A percentile compares a stretch with the other conserved stretches of the same genome.
These are phyloP conservation scores for Quercus bicolor DNA, from an alignment of 306 rosid species.

Conservation along the genomic window DNA sequence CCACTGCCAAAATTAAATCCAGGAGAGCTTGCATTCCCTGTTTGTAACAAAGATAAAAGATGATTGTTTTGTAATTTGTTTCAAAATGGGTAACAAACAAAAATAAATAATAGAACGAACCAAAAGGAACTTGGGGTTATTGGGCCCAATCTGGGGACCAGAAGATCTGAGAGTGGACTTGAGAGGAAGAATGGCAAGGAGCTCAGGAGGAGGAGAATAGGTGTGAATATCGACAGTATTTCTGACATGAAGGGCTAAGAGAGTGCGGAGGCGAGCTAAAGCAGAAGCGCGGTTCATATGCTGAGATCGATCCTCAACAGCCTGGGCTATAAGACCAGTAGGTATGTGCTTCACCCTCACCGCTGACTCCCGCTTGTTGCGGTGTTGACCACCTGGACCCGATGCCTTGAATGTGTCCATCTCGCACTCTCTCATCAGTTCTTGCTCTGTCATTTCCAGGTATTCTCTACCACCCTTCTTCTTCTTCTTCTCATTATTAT, in stretches of 20 bases:
- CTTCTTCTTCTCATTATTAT: not conserved
- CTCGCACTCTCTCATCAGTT: conserved; percentile 73
- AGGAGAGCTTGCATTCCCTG: conserved; percentile 97
- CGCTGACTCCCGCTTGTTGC: conserved; percentile 86
- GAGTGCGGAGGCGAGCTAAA: conserved; percentile 70
- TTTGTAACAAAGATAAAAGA: not conserved
- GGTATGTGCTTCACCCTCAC: conserved; percentile 91
- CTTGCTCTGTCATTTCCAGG: conserved; percentile 66
- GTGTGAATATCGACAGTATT: conserved; percentile 59
- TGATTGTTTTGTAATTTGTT: not conserved
- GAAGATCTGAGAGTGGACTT: conserved; percentile 69
- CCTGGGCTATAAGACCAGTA: conserved; percentile 81
- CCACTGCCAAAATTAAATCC: conserved; percentile 76
- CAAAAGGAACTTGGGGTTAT: conserved; percentile 64
- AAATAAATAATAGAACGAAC: conserved; percentile 18
- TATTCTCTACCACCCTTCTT: conserved; percentile 32
- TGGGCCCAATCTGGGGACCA: conserved; percentile 85
- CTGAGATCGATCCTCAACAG: conserved; percentile 92
- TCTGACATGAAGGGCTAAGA: conserved; percentile 80
- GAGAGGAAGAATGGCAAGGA: conserved; percentile 77
- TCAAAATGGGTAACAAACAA: not conserved
- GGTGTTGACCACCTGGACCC: conserved; percentile 96
- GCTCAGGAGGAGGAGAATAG: conserved; percentile 73
- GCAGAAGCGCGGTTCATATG: conserved; percentile 90
- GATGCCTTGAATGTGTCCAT: conserved; percentile 72